Base-by-base conservation (phyloP, 768 basidiomycete genomes). In the Chiua virens region DNA sequence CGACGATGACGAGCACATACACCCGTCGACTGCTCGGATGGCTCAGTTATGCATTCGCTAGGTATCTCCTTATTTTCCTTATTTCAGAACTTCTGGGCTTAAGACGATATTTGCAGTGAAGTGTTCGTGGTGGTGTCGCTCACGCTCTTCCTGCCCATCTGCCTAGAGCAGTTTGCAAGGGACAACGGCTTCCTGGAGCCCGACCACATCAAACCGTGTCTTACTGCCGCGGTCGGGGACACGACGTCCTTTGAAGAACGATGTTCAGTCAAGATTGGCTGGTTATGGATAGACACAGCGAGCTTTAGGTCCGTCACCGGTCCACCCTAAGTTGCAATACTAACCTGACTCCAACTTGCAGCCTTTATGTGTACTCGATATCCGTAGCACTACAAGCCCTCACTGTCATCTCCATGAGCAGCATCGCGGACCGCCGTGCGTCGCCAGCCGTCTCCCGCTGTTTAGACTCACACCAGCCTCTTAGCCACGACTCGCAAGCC, bases 321-420 rank as follows among this genome's bases (percentile, higher is more conserved):
- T 37, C 21, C 28, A 20, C 15, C 36, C 8, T 47, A 39, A 35
- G 35, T 35, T 10, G 9, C 17, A 7, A 17, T 17, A 7, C 4
- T 17, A 17, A 28, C 35, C 43, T 54, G 4, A 57, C 42, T 30
- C 13, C 18, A n/a, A 3, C 25, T 0, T 8, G 3, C 60, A 95
- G 93, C 60, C 75, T 99, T 32, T 94, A 96, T 64, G 80, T 87
- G 27, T 89, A 92, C 68, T 97, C 95, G 1, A 74, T 85, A 14
- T 92, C 90, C 1, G 95, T 98, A 1, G 87, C 87, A 0, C 69
- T 96, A 0, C 95, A 98, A 65, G 95, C 94, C 0, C 61, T 98
- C n/a, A 91, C 87, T 0, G 93, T 99, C 35, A 93, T 99, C 49
- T 94, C 95, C 6, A 89, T 97, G 78, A 92, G 92, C 8, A 84